Conservation (phyloP, 495 filamentous ascomycete species). For the Aspergillus olivimuriae region DNA sequence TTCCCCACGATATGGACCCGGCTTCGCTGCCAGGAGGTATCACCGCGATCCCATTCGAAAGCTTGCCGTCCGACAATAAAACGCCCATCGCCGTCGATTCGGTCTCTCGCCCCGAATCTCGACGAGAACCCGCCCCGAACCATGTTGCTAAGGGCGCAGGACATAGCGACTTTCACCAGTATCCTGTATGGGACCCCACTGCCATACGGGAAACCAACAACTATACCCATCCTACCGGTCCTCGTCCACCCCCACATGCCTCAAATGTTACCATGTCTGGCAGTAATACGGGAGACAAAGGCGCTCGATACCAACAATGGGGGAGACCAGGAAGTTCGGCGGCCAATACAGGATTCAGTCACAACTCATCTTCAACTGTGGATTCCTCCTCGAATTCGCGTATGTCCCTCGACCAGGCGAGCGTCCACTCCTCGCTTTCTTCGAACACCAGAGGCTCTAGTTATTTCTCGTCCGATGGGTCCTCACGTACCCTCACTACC, state of each 20-base stretch:
- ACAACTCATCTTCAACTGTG: slow-evolving; percentile 61
- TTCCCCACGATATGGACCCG: slow-evolving; percentile 40
- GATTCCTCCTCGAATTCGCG: slow-evolving; percentile 65
- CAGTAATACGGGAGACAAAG: slow-evolving; percentile 55
- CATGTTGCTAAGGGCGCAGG: slow-evolving; percentile 68
- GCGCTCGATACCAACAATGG: slow-evolving; percentile 68
- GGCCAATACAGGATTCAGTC: slow-evolving; percentile 49
- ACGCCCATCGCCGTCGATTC: slow-evolving; percentile 73
- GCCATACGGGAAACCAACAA: slow-evolving; percentile 36
- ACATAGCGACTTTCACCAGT: slow-evolving; percentile 73
- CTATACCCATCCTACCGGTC: slow-evolving; percentile 55
- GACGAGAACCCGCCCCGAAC: slow-evolving; percentile 71
- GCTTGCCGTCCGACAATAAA: slow-evolving; percentile 54
- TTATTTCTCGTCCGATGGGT: slow-evolving; percentile 57
- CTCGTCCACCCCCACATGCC: slow-evolving; percentile 62
- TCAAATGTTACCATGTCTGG: slow-evolving; percentile 61
- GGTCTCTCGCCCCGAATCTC: slow-evolving; percentile 61
- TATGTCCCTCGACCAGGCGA: slow-evolving; percentile 63
- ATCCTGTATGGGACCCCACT: slow-evolving; percentile 64
- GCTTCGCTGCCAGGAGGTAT: slow-evolving; percentile 68
- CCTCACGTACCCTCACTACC: slow-evolving; percentile 51
- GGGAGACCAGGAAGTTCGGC: slow-evolving; percentile 51
- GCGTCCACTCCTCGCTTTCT: slow-evolving; percentile 55
- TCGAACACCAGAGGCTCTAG: slow-evolving; percentile 57
- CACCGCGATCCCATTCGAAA: slow-evolving; percentile 85